phyloP scores from a whole-genome alignment of 1,284 basidiomycete genomes.

The Vanrija humicola region DNA sequence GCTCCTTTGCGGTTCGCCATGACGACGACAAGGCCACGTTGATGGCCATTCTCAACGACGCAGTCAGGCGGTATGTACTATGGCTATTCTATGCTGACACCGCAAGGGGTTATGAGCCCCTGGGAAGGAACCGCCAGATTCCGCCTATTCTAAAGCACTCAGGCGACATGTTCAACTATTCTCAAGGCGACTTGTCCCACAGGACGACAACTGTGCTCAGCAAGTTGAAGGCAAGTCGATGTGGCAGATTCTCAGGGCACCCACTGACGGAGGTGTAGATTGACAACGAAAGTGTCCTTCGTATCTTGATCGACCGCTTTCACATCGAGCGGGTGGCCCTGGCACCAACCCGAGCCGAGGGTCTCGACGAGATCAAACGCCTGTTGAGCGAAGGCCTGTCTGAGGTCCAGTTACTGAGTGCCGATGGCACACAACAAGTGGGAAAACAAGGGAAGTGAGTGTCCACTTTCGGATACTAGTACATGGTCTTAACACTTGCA shows the following conservation, averaged over 20 bases:
- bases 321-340: slow-evolving; percentile 72
- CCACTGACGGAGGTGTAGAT: slow-evolving; percentile 54
- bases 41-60: slow-evolving; percentile 58
- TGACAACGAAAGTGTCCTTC: slow-evolving; percentile 67
- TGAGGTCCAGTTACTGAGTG: slow-evolving; percentile 22
- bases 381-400: slow-evolving; percentile 29
- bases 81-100: slow-evolving; percentile 54
- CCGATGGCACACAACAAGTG: slow-evolving; percentile 16
- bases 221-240: slow-evolving; percentile 65
- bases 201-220: slow-evolving; percentile 71
- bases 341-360: slow-evolving; percentile 59
- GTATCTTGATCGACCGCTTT: slow-evolving; percentile 71
- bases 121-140: neutral
- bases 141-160: neutral
- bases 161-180: slow-evolving; percentile 73
- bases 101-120: slow-evolving; percentile 22
- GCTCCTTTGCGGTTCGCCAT: slow-evolving; percentile 74
- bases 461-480: no score
- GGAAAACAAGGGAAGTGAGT: neutral
- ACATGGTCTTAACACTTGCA: neutral
- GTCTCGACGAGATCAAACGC: slow-evolving; percentile 55
- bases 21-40: slow-evolving; percentile 63
- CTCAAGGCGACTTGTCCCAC: slow-evolving; percentile 60
- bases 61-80: slow-evolving; percentile 21
- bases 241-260: neutral